Base-by-base conservation (phyloP, 1,284 basidiomycete genomes). In the Phenoliferia sp. region DNA sequence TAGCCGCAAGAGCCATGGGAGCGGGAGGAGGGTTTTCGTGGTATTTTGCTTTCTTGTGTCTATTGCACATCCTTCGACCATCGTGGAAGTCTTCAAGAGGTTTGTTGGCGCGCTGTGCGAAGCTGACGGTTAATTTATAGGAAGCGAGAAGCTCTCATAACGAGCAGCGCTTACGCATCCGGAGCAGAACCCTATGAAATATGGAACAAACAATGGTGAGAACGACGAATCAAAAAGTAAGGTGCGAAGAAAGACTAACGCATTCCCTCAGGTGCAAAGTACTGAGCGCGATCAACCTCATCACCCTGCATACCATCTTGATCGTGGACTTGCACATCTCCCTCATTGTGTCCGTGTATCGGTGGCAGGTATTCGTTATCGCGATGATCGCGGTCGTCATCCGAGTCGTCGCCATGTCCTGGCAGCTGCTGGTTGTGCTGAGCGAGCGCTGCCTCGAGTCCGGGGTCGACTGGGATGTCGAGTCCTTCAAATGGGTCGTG, bases 401-500 rank as follows among this genome's bases (percentile, higher is more conserved):
- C 17, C 31, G 31, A 32, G 33, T 48, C 44, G 16, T 48, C 44
- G 31, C n/a, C n/a, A 48, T 52, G 26, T 17, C 44, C 44, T 22
- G 36, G 59, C 2, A 60, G 59, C 3, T 15, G 28, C 26, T 31
- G 44, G 29, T 2, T 2, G 32, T n/a, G 31, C 26, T 34, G 36
- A 4, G 35, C 59, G 28, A 52, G 48, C 48, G 48, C 48, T 19
- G 48, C 48, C 17, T 44, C 59, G 61, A 62, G 50, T 2, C 33
- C 52, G 3, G 52, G 61, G 29, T 63, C 61, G 61, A 63, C 61
- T 28, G 52, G 33, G 36, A 63, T 63, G 55, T 63, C 52, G 44
- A 57, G 48, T 19, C 48, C 48, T 22, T 52, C 48, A 26, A 52
- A 52, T 26, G 48, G 48, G 48, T 52, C 48, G 19, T 52, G 48